Base-by-base conservation (phyloP, 441 rosid species). In the Breynia disticha region DNA sequence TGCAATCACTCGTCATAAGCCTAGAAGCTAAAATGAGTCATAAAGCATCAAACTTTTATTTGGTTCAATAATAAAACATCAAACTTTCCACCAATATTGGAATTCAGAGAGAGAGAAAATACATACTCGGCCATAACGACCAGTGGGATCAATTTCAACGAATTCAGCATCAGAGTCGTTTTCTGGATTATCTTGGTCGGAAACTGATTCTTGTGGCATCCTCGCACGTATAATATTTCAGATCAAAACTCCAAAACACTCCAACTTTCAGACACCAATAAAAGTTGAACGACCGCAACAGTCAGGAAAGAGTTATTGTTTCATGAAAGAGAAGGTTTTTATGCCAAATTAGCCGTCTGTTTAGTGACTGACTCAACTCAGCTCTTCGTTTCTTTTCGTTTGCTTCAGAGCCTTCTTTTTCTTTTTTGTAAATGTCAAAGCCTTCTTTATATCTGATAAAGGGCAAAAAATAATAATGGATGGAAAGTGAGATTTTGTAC, bases 51-150 rank as follows among this genome's bases (percentile, higher is more conserved):
- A 15, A n/a, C n/a, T n/a, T n/a, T n/a, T n/a, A n/a, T n/a, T n/a
- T n/a, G n/a, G n/a, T n/a, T n/a, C n/a, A n/a, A n/a, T n/a, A n/a
- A n/a, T n/a, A n/a, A n/a, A n/a, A n/a, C n/a, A n/a, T n/a, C n/a
- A n/a, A 13, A 20, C 24, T 28, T 21, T 16, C 43, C 18, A 19
- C 13, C 12, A 60, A 54, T 56, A 2, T 9, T 21, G 50, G 20
- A 1, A 16, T 14, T 3, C 15, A 45, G 60, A 54, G 1, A 22
- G 1, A 22, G 46, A 60, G 22, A n/a, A 24, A 19, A 3, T 10
- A 81, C 94, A 57, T 53, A 91, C 98, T 80, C 98, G 86, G 65
- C 96, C 95, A 52, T 91, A 91, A 39, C 98, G 98, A 74, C 82
- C 81, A 55, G 82, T 59, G 39, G 98, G 96, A 68, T 91, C 96